phyloP scores from a whole-genome alignment of 805 yeast species.

The Clavispora asparagi region DNA sequence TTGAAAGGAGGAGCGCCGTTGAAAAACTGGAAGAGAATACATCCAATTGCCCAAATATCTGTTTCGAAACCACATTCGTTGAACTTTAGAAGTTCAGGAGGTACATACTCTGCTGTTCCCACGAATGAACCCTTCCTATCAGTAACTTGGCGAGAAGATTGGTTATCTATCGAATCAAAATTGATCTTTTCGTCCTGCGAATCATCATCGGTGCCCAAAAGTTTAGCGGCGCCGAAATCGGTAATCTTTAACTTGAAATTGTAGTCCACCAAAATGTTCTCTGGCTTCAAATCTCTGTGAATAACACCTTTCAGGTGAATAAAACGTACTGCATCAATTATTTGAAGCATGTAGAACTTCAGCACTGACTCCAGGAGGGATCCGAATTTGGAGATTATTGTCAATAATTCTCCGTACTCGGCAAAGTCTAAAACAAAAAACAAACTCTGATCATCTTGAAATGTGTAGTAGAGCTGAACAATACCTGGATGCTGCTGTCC shows the following conservation, averaged over 20 bases:
- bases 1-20: slow-evolving; percentile 87
- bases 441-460: slow-evolving; percentile 83
- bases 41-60: slow-evolving; percentile 94
- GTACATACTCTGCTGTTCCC: slow-evolving; percentile 95
- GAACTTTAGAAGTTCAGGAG: slow-evolving; percentile 78
- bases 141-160: slow-evolving; percentile 10
- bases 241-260: slow-evolving; percentile 89
- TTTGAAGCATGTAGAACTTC: slow-evolving; percentile 76
- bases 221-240: slow-evolving; percentile 97
- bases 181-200: slow-evolving; percentile 27
- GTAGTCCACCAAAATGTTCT: slow-evolving; percentile 77
- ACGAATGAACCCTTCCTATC: slow-evolving; percentile 67
- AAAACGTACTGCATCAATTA: slow-evolving; percentile 85
- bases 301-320: slow-evolving; percentile 88
- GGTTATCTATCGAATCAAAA: slow-evolving; percentile 19
- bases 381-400: slow-evolving; percentile 72
- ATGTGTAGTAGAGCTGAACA: slow-evolving; percentile 85
- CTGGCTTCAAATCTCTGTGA: slow-evolving; percentile 94
- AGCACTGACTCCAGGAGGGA: slow-evolving; percentile 70
- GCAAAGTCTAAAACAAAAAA: slow-evolving; percentile 94
- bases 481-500: slow-evolving; percentile 92
- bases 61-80: slow-evolving; percentile 80
- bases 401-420: slow-evolving; percentile 87
- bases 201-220: slow-evolving; percentile 41
- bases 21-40: slow-evolving; percentile 77